These are phyloP conservation scores for Neurospora intermedia DNA, from an alignment of 495 filamentous ascomycete species.

Conservation along the genomic window DNA sequence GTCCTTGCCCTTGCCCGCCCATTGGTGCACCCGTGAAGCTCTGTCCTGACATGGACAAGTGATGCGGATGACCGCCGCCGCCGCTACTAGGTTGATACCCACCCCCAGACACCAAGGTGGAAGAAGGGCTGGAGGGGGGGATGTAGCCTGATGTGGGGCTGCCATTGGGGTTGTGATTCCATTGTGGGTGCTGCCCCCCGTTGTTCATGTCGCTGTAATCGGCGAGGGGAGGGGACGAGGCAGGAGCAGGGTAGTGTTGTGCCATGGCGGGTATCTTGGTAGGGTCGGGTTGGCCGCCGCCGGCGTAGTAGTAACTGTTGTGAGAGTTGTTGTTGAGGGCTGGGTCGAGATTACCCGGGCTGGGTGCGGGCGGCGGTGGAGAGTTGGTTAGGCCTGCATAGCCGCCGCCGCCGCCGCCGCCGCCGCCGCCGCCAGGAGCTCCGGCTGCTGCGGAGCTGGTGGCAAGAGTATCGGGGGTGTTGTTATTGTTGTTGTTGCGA, in stretches of 20 bases:
- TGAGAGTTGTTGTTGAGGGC: not conserved
- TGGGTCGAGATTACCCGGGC: not conserved
- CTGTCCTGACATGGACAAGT: not conserved
- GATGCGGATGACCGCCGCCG: not conserved
- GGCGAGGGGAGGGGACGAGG: not conserved
- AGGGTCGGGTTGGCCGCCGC: not conserved
- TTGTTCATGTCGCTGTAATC: not conserved
- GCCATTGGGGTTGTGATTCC: not conserved
- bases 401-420: not conserved
- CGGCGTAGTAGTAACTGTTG: not conserved
- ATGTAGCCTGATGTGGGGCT: not conserved
- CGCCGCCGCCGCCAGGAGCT: not conserved
- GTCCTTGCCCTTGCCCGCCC: not conserved
- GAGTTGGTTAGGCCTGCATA: not conserved
- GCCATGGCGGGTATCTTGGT: not conserved
- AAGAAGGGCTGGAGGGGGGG: not conserved
- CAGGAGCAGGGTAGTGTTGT: not conserved
- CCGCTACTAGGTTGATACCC: not conserved
- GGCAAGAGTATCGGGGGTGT: not conserved
- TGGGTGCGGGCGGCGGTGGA: not conserved
- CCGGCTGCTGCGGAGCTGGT: not conserved
- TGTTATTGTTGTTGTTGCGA: slow-evolving; percentile 1
- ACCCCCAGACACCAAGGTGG: not conserved
- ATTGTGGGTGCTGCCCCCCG: not conserved
- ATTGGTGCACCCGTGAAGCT: not conserved